These are phyloP conservation scores for Plasmodium cynomolgi DNA, from an alignment of 169 alveolate species.

Conservation along the genomic window DNA sequence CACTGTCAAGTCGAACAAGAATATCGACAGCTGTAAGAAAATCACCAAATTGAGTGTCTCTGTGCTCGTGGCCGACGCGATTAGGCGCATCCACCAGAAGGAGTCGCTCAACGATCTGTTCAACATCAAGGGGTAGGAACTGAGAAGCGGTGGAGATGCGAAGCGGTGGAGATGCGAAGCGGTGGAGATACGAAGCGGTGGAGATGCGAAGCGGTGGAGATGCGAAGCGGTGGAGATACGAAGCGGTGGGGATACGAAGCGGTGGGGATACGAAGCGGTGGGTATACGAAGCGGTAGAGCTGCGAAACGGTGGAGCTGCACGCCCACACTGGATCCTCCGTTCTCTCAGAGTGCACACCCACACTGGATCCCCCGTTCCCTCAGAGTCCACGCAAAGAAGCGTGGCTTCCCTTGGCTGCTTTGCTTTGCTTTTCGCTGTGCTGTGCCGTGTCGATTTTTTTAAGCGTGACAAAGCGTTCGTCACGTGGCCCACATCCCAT, in stretches of 20 bases:
- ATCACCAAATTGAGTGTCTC: slow-evolving; percentile 82
- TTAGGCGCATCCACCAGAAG: slow-evolving; percentile 90
- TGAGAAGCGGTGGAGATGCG: background rate
- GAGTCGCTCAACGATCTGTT: slow-evolving; percentile 84
- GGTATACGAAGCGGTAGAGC: too few species aligned
- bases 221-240: too few species aligned
- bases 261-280: too few species aligned
- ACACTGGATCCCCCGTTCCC: too few species aligned
- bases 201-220: too few species aligned
- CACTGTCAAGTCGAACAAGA: slow-evolving; percentile 84
- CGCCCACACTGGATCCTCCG: too few species aligned
- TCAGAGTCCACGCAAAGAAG: background rate
- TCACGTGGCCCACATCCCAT: background rate
- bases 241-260: too few species aligned
- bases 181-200: too few species aligned
- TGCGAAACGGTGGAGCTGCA: too few species aligned
- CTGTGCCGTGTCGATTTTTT: background rate
- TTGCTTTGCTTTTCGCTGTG: too few species aligned
- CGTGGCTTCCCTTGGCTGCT: background rate
- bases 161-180: too few species aligned
- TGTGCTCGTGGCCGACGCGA: slow-evolving; percentile 91
- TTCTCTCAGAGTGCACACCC: too few species aligned
- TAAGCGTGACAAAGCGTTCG: background rate
- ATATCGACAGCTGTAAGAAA: slow-evolving; percentile 79
- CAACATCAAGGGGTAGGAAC: slow-evolving; percentile 42